Conservation (phyloP, 2,329 filamentous ascomycete species). For the Diaporthe capsici region DNA sequence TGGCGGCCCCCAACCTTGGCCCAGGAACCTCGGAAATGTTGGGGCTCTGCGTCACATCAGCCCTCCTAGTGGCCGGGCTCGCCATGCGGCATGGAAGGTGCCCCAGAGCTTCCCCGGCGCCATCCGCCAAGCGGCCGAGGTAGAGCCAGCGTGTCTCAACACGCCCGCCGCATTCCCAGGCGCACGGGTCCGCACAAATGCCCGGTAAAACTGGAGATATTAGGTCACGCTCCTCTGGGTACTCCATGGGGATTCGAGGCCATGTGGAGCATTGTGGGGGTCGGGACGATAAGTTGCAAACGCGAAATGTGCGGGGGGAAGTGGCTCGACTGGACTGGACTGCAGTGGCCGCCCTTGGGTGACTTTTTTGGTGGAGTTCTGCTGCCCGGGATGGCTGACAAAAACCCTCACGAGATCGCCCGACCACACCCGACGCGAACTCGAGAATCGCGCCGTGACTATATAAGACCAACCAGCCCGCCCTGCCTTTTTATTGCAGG, state of each 20-base stretch:
- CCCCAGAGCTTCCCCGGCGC: slow-evolving; percentile 20
- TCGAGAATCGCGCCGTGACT: not conserved
- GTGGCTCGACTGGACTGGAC: slow-evolving; percentile 23
- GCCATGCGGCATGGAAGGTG: not conserved
- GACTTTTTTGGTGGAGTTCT: slow-evolving; percentile 3
- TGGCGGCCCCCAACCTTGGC: not conserved
- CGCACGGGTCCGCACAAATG: not conserved
- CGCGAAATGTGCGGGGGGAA: slow-evolving; percentile 18
- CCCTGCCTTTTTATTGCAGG: not conserved
- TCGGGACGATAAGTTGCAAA: not conserved
- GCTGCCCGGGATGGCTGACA: slow-evolving; percentile 9
- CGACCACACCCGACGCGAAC: slow-evolving; percentile 10
- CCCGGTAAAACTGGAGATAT: slow-evolving; percentile 17
- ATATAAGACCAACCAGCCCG: slow-evolving; percentile 7
- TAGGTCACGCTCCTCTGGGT: slow-evolving; percentile 24
- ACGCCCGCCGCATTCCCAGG: slow-evolving; percentile 4
- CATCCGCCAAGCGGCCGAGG: slow-evolving; percentile 34
- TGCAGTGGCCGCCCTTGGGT: slow-evolving; percentile 1
- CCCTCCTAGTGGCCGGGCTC: slow-evolving; percentile 7
- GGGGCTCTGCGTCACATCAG: slow-evolving; percentile 28
- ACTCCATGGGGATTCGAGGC: slow-evolving; percentile 25
- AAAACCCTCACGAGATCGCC: not conserved
- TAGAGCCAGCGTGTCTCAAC: slow-evolving; percentile 20
- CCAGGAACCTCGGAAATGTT: slow-evolving; percentile 7
- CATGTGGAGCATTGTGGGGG: slow-evolving; percentile 28